Percentiles rank a stretch among this genome's conserved stretches.
Conservation (phyloP, 1,284 basidiomycete genomes). For the Heterobasidion occidentale region DNA sequence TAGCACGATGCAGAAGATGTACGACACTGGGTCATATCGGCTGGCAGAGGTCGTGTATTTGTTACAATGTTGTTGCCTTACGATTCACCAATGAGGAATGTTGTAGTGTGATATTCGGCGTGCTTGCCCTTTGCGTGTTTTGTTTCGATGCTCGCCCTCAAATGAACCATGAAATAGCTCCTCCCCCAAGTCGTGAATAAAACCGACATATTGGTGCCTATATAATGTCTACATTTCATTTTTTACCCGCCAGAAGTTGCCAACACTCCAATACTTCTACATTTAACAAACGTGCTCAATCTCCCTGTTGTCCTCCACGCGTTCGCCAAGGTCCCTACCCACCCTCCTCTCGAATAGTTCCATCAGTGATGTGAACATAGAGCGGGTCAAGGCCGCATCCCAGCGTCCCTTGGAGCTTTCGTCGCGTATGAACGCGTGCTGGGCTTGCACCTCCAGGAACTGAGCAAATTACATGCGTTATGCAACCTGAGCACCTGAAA, state of each 20-base stretch:
- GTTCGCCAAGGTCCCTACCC: conserved; percentile 74
- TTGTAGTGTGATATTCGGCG: conserved; percentile 23
- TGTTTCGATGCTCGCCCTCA: background rate
- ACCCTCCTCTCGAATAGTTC: conserved; percentile 89
- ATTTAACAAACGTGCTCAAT: conserved; percentile 74
- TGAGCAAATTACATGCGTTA: conserved; percentile 22
- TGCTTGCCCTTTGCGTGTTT: background rate
- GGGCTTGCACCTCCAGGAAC: conserved; percentile 90
- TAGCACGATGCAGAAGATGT: conserved; percentile 44
- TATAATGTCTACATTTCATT: too few relatives aligned
- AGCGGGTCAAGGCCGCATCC: conserved; percentile 84
- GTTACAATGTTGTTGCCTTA: conserved; percentile 16
- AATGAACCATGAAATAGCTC: too few relatives aligned
- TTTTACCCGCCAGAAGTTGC: too few relatives aligned
- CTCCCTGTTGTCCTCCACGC: conserved; percentile 31
- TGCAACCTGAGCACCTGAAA: background rate
- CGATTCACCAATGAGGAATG: conserved; percentile 27
- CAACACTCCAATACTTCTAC: too few relatives aligned
- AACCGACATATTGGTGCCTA: too few relatives aligned
- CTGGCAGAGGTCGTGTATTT: conserved; percentile 13
- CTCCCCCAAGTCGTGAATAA: too few relatives aligned
- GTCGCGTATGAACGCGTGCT: conserved; percentile 91
- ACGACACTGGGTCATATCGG: conserved; percentile 13
- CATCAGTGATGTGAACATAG: conserved; percentile 81
- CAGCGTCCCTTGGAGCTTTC: conserved; percentile 87